These are phyloP conservation scores for Diutina ranongensis DNA, from an alignment of 1,139 yeast genomes.

Conservation along the genomic window DNA sequence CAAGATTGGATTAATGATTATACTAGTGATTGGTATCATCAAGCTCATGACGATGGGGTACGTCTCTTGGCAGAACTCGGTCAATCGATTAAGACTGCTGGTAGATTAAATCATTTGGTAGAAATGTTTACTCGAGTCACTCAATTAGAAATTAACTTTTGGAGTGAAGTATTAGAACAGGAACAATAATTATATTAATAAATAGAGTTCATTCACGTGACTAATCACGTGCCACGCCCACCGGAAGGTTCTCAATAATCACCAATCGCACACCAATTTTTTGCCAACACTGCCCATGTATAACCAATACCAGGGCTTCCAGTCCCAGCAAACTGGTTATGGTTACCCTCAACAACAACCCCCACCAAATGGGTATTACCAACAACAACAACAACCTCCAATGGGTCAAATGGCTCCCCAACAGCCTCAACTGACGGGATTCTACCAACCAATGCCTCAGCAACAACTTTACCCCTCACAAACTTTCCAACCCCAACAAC, in stretches of 20 bases:
- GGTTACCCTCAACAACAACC: slow-evolving; percentile 15
- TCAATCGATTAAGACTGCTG: slow-evolving; percentile 17
- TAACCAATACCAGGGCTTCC: slow-evolving; percentile 27
- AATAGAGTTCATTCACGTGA: no score
- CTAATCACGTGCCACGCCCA: no score
- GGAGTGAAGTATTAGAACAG: slow-evolving; percentile 36
- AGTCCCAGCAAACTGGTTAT: slow-evolving; percentile 14
- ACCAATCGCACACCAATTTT: no score
- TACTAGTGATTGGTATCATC: slow-evolving; percentile 40
- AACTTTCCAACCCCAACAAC: slow-evolving; percentile 24
- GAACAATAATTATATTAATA: no score
- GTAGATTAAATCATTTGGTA: slow-evolving; percentile 39
- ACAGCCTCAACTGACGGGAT: slow-evolving; percentile 23
- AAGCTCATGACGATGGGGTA: slow-evolving; percentile 41
- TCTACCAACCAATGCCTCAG: slow-evolving; percentile 8
- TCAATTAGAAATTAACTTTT: slow-evolving; percentile 47
- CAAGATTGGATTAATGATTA: slow-evolving; percentile 54
- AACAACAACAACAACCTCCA: slow-evolving; percentile 10
- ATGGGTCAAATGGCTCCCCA: slow-evolving; percentile 13
- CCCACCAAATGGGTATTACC: slow-evolving; percentile 11
- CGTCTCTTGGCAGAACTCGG: slow-evolving; percentile 19
- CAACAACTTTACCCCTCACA: slow-evolving; percentile 4
- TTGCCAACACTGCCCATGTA: slow-evolving; percentile 18
- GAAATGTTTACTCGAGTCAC: slow-evolving; percentile 50
- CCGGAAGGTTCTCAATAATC: no score